phyloP scores from a whole-genome alignment of 2,329 filamentous ascomycete species.

The Mariannaea sp. region DNA sequence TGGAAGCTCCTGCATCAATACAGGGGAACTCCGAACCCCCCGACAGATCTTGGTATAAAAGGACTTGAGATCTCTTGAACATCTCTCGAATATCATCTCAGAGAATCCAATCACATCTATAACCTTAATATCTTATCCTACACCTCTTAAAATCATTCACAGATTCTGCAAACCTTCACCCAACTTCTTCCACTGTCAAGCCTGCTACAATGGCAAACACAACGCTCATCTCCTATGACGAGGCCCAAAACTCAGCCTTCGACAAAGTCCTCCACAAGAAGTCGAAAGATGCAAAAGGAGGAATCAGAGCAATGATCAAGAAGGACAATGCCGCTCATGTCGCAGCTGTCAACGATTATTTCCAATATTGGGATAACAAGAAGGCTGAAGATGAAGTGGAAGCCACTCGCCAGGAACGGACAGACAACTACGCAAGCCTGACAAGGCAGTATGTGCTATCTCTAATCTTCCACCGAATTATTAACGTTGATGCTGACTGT shows the following conservation, averaged over 20 bases:
- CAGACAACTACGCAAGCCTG: conserved; percentile 83
- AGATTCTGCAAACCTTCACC: neutral
- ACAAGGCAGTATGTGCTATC: conserved; percentile 71
- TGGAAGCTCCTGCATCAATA: neutral
- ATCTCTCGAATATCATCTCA: neutral
- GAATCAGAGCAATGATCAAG: conserved; percentile 77
- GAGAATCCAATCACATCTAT: neutral
- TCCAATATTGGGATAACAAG: conserved; percentile 91
- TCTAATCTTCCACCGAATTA: conserved; percentile 4
- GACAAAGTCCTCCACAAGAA: conserved; percentile 77
- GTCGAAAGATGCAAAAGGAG: conserved; percentile 67
- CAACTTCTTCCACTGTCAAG: neutral
- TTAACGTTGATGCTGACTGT: neutral
- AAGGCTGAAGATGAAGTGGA: conserved; percentile 74
- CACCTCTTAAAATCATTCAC: neutral
- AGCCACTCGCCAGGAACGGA: conserved; percentile 67
- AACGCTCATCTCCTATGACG: conserved; percentile 76
- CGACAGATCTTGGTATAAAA: conserved; percentile 10
- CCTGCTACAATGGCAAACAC: conserved; percentile 32
- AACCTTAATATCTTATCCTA: too few relatives aligned
- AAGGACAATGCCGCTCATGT: conserved; percentile 76
- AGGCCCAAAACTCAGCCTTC: conserved; percentile 80
- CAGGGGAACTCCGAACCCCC: neutral
- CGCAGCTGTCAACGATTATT: conserved; percentile 81
- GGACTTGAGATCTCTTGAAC: neutral